Percentiles rank a stretch among this genome's conserved stretches.
Conservation (phyloP, 1,139 yeast genomes). For the Eremothecium gossypii region DNA sequence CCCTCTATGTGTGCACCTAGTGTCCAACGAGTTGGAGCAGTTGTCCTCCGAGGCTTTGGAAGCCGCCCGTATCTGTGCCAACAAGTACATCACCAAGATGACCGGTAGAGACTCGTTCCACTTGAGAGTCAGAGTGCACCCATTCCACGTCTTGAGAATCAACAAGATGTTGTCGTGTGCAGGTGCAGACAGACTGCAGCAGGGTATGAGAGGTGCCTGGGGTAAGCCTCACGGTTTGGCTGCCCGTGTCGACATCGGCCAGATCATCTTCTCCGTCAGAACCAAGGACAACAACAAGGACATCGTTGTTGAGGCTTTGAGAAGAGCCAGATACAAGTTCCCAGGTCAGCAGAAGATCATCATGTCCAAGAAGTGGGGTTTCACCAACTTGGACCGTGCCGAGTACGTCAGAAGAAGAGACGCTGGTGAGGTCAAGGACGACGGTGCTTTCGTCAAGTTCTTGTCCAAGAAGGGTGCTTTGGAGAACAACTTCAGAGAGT, state of each 20-base stretch:
- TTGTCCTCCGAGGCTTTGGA: conserved; percentile 98
- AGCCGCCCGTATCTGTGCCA: conserved; percentile 99
- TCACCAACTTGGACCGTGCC: conserved; percentile 97
- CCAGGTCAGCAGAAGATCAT: conserved; percentile 99
- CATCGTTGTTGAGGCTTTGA: conserved; percentile 95
- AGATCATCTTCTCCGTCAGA: conserved; percentile 96
- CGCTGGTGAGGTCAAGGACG: conserved; percentile 97
- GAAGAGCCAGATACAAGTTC: conserved; percentile 99
- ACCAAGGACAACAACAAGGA: conserved; percentile 97
- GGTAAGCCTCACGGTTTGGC: conserved; percentile 99
- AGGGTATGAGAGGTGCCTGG: conserved; percentile 99
- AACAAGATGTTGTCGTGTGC: conserved; percentile 99
- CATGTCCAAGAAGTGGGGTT: conserved; percentile 99
- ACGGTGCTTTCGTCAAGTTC: conserved; percentile 99
- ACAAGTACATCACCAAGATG: conserved; percentile 95
- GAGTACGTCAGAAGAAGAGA: conserved; percentile 91
- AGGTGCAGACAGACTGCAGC: conserved; percentile 99
- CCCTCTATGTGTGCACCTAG: conserved; percentile 99
- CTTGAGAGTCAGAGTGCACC: conserved; percentile 99
- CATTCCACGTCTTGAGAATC: conserved; percentile 99
- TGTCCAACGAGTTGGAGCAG: conserved; percentile 98
- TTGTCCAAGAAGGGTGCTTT: conserved; percentile 93
- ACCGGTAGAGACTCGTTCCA: conserved; percentile 99
- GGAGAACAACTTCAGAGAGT: conserved; percentile 82
- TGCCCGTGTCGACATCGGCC: conserved; percentile 98